A percentile compares a stretch with the other conserved stretches of the same genome.
Evolutionary conservation across 1,284 basidiomycete species (phyloP).

Genomic region (Phellinidium pouzarii): DNA sequence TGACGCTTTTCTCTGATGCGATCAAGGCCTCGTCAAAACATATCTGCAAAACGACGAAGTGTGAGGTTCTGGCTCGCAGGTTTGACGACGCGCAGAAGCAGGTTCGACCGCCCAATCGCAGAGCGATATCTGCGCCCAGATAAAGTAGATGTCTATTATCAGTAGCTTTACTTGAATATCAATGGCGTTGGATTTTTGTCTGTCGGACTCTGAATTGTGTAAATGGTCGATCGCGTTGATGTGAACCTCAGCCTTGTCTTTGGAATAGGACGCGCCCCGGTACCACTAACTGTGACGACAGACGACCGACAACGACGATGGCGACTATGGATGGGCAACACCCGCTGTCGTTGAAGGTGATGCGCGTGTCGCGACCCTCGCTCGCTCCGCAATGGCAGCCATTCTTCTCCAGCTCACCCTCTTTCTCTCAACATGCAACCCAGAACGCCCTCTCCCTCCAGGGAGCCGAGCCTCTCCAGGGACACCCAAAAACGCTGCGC

Average conservation of each 20-base stretch:
- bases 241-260: too few species aligned
- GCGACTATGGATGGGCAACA: slow-evolving; percentile 44
- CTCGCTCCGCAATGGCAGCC: slow-evolving; percentile 72
- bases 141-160: slow-evolving; percentile 19
- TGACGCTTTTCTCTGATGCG: slow-evolving; percentile 82
- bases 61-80: slow-evolving; percentile 75
- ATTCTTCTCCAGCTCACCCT: slow-evolving; percentile 75
- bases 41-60: slow-evolving; percentile 83
- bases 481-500: slow-evolving; percentile 72
- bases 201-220: not conserved
- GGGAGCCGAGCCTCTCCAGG: slow-evolving; percentile 56
- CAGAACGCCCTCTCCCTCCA: slow-evolving; percentile 72
- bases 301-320: slow-evolving; percentile 4
- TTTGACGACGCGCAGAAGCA: slow-evolving; percentile 84
- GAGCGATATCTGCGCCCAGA: slow-evolving; percentile 47
- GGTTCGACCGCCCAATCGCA: slow-evolving; percentile 40
- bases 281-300: too few species aligned
- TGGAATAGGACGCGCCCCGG: too few species aligned
- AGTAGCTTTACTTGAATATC: not conserved
- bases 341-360: slow-evolving; percentile 69
- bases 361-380: slow-evolving; percentile 77
- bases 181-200: not conserved
- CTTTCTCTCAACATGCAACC: slow-evolving; percentile 71
- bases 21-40: slow-evolving; percentile 79
- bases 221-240: not conserved